A percentile compares a stretch with the other conserved stretches of the same genome.
phyloP scores from a whole-genome alignment of 2,329 filamentous ascomycete genomes.

The Dothidotthia symphoricarpi region DNA sequence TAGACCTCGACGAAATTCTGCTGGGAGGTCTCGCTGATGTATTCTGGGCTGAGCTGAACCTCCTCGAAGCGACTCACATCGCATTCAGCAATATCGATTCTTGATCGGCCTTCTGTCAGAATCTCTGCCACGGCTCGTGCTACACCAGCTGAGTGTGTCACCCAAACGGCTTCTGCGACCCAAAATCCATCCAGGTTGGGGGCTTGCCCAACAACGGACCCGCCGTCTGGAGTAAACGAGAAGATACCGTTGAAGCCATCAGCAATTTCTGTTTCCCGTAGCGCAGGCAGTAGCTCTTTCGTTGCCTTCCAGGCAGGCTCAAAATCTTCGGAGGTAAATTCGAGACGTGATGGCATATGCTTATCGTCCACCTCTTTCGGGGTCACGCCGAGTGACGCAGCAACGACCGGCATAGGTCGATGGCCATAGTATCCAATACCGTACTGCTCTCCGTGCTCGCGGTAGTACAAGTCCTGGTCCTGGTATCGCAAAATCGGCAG shows the following conservation, averaged over 20 bases:
- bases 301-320: conserved; percentile 59
- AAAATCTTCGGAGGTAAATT: conserved; percentile 61
- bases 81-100: conserved; percentile 59
- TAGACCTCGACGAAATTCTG: conserved; percentile 66
- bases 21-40: conserved; percentile 58
- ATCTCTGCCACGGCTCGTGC: conserved; percentile 60
- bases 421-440: conserved; percentile 67
- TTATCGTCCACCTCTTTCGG: conserved; percentile 56
- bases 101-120: conserved; percentile 56
- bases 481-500: conserved; percentile 63
- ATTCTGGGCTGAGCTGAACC: conserved; percentile 56
- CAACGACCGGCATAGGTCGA: conserved; percentile 59
- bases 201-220: conserved; percentile 58
- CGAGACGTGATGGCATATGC: conserved; percentile 63
- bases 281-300: conserved; percentile 54
- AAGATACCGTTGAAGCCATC: conserved; percentile 66
- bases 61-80: conserved; percentile 62
- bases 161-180: conserved; percentile 66
- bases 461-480: conserved; percentile 63
- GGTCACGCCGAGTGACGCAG: conserved; percentile 55
- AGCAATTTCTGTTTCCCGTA: conserved; percentile 53
- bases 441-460: conserved; percentile 61
- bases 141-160: conserved; percentile 64
- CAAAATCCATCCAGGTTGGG: conserved; percentile 61
- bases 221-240: conserved; percentile 65